Base-by-base conservation (phyloP, 2,329 filamentous ascomycete genomes). In the Sporothrix humicola region DNA sequence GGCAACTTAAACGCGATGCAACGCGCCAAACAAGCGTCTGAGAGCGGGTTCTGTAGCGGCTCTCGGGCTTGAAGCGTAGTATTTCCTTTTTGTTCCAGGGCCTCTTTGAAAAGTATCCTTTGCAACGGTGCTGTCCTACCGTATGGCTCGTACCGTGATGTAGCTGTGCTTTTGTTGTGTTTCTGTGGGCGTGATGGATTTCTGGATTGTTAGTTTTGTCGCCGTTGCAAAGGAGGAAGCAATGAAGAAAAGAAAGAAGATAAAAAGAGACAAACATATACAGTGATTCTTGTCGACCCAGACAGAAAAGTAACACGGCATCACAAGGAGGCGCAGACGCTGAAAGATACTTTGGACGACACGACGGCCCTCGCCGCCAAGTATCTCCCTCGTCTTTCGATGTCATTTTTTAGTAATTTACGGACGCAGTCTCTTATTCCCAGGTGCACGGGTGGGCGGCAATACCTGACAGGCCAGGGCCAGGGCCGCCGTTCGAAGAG, bases 1-100 rank as follows among this genome's bases (percentile, higher is more conserved):
- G 44, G 63, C 44, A 63, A 63, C 59, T 31, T 50, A n/a, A 50
- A 31, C 44, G 63, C 63, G 44, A 50, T 66, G 63, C 44, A 66
- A 66, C 63, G 44, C 63, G 59, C 59, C n/a, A 23, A 8, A 13
- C 37, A 46, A 46, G n/a, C 26, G 37, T 65, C 37, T 46, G 37
- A 44, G 37, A 20, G 17, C 37, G 20, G 8, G 59, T 23, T 63
- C 59, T 44, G 31, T 37, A 37, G 56, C 56, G 56, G 56, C 37
- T 44, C 59, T 46, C 20, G 37, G 37, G 7, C 37, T 65, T 46
- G 37, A 2, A 20, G 17, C 42, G 42, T 66, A 12, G 10, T 26
- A 66, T 26, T 63, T 17, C 59, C 4, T 37, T 63, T 44, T 63
- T 44, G 13, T 23, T 63, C 12, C 17, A 44, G 37, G 31, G 59